Evolutionary conservation across 192 early-diverging fungal genomes (phyloP).

Genomic region (Rhizophagus clarus): DNA sequence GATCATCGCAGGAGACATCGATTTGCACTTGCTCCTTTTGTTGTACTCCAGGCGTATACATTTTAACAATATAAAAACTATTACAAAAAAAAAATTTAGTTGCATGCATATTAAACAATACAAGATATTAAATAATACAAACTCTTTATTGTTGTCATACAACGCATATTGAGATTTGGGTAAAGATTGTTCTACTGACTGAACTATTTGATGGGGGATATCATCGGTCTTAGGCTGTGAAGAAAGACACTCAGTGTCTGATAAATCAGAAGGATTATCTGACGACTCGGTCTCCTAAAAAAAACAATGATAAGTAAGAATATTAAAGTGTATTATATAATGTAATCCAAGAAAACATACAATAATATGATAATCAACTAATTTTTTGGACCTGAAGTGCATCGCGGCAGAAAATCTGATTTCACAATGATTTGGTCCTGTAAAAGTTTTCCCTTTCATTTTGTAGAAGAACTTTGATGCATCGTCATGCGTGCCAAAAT

Average conservation of each 20-base stretch:
- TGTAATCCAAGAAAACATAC: conserved; percentile 2
- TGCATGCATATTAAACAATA: conserved; percentile 3
- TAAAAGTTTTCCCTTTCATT: conserved; percentile 22
- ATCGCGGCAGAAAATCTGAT: conserved; percentile 16
- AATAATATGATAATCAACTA: background rate
- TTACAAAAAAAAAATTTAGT: conserved; percentile 11
- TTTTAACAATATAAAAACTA: conserved; percentile 7
- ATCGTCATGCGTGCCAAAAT: conserved; percentile 16
- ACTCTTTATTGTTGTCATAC: background rate
- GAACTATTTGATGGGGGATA: too few species aligned
- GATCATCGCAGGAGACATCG: background rate
- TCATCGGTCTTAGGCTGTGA: too few species aligned
- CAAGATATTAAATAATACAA: conserved; percentile 3
- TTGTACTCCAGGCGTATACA: background rate
- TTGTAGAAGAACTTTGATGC: conserved; percentile 20
- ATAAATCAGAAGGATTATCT: too few species aligned
- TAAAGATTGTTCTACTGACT: too few species aligned
- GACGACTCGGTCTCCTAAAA: background rate
- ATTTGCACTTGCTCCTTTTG: conserved; percentile 13
- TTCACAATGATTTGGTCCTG: background rate
- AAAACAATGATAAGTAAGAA: conserved; percentile 4
- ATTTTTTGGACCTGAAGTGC: conserved; percentile 6
- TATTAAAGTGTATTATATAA: background rate
- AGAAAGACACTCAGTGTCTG: too few species aligned
- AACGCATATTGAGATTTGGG: conserved; percentile 3